Evolutionary conservation across 768 basidiomycete genomes (phyloP).

Genomic region (Amanita pseudoporphyria): DNA sequence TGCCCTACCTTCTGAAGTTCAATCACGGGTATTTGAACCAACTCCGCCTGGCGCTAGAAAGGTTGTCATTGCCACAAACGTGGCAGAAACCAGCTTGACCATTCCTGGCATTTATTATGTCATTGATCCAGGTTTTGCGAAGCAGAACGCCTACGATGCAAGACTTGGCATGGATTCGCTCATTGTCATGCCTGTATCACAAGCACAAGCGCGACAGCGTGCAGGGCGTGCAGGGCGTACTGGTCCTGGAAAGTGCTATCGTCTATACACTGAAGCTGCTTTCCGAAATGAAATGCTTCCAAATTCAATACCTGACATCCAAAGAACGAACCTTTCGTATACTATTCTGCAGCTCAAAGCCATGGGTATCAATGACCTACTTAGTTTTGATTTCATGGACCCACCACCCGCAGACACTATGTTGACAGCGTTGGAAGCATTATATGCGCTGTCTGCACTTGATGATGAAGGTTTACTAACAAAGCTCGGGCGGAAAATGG

Average conservation of each 20-base stretch:
- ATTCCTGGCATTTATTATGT: slow-evolving; percentile 99
- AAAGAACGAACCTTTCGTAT: slow-evolving; percentile 83
- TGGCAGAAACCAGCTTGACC: slow-evolving; percentile 96
- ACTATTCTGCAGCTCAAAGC: slow-evolving; percentile 96
- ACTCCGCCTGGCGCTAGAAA: slow-evolving; percentile 98
- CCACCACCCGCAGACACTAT: slow-evolving; percentile 95
- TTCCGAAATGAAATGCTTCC: slow-evolving; percentile 99
- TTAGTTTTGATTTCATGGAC: slow-evolving; percentile 99
- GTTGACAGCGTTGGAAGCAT: slow-evolving; percentile 88
- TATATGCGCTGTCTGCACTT: slow-evolving; percentile 92
- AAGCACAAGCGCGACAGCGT: slow-evolving; percentile 94
- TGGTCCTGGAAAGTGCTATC: slow-evolving; percentile 97
- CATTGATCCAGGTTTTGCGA: slow-evolving; percentile 96
- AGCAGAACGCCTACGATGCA: slow-evolving; percentile 98
- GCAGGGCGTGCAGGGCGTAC: slow-evolving; percentile 96
- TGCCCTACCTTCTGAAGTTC: slow-evolving; percentile 94
- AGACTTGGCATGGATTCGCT: slow-evolving; percentile 97
- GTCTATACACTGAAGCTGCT: slow-evolving; percentile 95
- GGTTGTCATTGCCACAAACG: slow-evolving; percentile 98
- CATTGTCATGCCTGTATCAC: slow-evolving; percentile 97
- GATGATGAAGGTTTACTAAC: slow-evolving; percentile 97
- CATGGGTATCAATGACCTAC: slow-evolving; percentile 97
- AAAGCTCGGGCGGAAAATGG: slow-evolving; percentile 95
- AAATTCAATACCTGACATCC: slow-evolving; percentile 95
- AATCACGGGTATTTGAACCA: slow-evolving; percentile 96